Evolutionary conservation across 805 yeast species (phyloP).

Genomic region (Brettanomyces naardenensis): DNA sequence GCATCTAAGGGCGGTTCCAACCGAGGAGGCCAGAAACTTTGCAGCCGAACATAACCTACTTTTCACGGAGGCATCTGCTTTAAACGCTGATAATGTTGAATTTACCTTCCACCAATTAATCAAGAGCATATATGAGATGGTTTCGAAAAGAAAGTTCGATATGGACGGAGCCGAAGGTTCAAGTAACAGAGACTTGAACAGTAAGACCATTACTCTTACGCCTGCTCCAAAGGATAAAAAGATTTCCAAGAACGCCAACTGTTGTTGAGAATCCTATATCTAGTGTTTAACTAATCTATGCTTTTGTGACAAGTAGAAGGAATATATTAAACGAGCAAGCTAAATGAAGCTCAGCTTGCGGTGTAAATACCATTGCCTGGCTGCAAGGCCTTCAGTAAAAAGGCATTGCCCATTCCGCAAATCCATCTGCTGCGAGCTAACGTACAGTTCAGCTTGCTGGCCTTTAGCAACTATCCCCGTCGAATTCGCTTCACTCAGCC

Average conservation of each 20-base stretch:
- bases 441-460: too few species aligned
- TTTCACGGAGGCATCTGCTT: conserved; percentile 94
- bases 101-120: conserved; percentile 87
- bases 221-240: conserved; percentile 84
- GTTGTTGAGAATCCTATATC: conserved; percentile 52
- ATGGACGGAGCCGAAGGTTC: conserved; percentile 55
- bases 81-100: conserved; percentile 92
- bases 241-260: conserved; percentile 47
- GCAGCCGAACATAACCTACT: conserved; percentile 87
- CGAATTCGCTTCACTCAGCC: too few species aligned
- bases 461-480: too few species aligned
- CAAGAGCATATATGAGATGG: conserved; percentile 90
- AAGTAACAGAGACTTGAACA: conserved; percentile 43
- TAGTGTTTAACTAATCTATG: too few species aligned
- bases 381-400: too few species aligned
- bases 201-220: conserved; percentile 87
- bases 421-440: too few species aligned
- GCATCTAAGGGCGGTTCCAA: conserved; percentile 92
- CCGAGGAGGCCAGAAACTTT: conserved; percentile 93
- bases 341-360: too few species aligned
- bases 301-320: too few species aligned
- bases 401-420: too few species aligned
- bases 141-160: conserved; percentile 86
- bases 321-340: too few species aligned
- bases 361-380: too few species aligned